Conservation (phyloP, 1,284 basidiomycete species). For the Caloboletus firmus region DNA sequence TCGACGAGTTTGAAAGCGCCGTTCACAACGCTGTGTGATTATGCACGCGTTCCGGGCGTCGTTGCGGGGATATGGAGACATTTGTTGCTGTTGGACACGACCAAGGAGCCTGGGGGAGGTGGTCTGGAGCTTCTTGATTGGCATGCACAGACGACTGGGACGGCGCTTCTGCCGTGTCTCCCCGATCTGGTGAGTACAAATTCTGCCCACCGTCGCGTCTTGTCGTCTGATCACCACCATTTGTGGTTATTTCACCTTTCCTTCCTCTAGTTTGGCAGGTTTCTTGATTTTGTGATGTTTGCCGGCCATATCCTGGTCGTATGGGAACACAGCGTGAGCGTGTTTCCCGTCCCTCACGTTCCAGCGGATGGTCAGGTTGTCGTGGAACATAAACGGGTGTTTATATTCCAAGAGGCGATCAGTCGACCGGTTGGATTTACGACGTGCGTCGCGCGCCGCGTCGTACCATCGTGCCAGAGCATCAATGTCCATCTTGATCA, state of each 20-base stretch:
- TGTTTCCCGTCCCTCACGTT: slow-evolving; percentile 25
- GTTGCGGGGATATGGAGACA: slow-evolving; percentile 28
- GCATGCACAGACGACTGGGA: slow-evolving; percentile 26
- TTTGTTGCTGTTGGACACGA: slow-evolving; percentile 28
- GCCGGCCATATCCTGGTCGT: slow-evolving; percentile 24
- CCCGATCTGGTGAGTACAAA: slow-evolving; percentile 23
- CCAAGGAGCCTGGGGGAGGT: slow-evolving; percentile 16
- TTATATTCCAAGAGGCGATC: slow-evolving; percentile 29
- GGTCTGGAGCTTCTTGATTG: slow-evolving; percentile 31
- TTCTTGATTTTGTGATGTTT: slow-evolving; percentile 29
- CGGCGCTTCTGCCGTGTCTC: slow-evolving; percentile 24
- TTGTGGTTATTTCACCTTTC: not conserved
- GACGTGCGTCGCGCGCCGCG: slow-evolving; percentile 19
- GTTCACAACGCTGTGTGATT: slow-evolving; percentile 24
- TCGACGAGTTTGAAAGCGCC: slow-evolving; percentile 20
- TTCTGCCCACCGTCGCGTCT: not conserved
- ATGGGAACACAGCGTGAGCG: slow-evolving; percentile 31
- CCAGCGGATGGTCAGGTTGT: slow-evolving; percentile 24
- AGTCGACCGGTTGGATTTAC: slow-evolving; percentile 29
- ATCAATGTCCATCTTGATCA: not conserved
- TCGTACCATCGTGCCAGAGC: not conserved
- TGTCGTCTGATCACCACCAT: not conserved
- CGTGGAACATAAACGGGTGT: slow-evolving; percentile 27
- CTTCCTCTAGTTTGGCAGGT: slow-evolving; percentile 21
- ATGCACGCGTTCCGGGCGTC: slow-evolving; percentile 22